phyloP scores from a whole-genome alignment of 176 grass and related monocot species.

The Carex parvula region DNA sequence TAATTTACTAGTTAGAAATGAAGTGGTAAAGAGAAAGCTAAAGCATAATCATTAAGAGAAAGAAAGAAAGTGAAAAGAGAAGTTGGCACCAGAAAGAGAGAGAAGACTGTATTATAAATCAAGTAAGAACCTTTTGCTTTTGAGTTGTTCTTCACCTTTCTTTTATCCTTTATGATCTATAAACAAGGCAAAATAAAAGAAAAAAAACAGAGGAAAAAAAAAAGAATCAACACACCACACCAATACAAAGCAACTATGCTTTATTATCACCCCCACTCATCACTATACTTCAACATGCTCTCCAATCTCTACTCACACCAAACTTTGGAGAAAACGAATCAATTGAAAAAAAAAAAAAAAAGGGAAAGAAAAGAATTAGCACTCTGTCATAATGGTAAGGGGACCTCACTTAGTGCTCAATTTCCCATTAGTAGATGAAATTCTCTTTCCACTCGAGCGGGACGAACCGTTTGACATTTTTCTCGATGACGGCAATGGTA shows the following conservation, averaged over 20 bases:
- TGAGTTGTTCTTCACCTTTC: constrained; percentile 36
- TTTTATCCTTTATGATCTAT: constrained; percentile 83
- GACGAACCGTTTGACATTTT: constrained; percentile 65
- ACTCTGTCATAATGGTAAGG: constrained; percentile 36
- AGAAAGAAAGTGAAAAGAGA: neutral
- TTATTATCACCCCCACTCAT: constrained; percentile 58
- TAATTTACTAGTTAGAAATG: neutral
- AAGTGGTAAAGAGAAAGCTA: constrained; percentile 17
- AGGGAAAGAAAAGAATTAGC: constrained; percentile 20
- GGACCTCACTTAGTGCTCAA: constrained; percentile 49
- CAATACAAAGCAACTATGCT: constrained; percentile 61
- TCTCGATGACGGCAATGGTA: constrained; percentile 70
- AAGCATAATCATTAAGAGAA: constrained; percentile 18
- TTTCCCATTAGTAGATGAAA: constrained; percentile 73
- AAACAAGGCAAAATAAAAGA: constrained; percentile 55
- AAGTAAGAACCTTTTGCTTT: constrained; percentile 37
- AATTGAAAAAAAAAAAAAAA: neutral
- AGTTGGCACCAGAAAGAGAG: constrained; percentile 40
- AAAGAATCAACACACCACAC: constrained; percentile 43
- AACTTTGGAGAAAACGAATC: constrained; percentile 33
- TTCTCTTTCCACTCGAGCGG: constrained; percentile 62
- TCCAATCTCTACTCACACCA: constrained; percentile 49
- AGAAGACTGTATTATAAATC: constrained; percentile 23
- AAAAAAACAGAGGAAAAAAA: constrained; percentile 39
- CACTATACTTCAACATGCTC: constrained; percentile 45